These are phyloP conservation scores for Pichia scutulata DNA, from an alignment of 805 yeast genomes.

Conservation along the genomic window DNA sequence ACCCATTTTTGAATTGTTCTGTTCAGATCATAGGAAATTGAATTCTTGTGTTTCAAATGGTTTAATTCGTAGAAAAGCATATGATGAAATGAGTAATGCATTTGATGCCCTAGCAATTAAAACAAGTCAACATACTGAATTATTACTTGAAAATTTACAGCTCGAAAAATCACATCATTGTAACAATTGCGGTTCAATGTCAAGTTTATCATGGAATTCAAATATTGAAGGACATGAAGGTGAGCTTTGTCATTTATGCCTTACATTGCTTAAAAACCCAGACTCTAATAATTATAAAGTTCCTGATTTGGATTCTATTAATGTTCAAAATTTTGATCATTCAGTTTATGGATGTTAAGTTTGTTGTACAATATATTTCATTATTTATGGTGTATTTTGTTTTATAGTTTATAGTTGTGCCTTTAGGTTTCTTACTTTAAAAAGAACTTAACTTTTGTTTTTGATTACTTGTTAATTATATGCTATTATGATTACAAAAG, in stretches of 20 bases:
- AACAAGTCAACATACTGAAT: neutral
- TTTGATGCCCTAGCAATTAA: slow-evolving; percentile 2
- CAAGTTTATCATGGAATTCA: slow-evolving; percentile 7
- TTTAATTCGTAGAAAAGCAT: slow-evolving; percentile 4
- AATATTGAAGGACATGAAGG: neutral
- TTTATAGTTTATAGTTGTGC: neutral
- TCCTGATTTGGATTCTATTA: slow-evolving; percentile 1
- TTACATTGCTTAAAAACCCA: neutral
- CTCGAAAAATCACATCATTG: slow-evolving; percentile 1
- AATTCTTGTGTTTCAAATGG: slow-evolving; percentile 8
- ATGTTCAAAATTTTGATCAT: neutral
- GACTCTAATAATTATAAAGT: neutral
- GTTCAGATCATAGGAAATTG: slow-evolving; percentile 27
- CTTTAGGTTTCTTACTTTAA: neutral
- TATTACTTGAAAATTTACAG: neutral
- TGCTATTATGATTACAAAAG: neutral
- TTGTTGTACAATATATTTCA: neutral
- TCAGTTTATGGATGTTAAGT: neutral
- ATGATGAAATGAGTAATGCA: slow-evolving; percentile 3
- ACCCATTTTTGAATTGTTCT: slow-evolving; percentile 35
- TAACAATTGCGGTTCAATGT: neutral
- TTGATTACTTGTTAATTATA: neutral
- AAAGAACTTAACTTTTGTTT: neutral
- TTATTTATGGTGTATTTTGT: neutral
- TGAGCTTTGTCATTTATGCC: slow-evolving; percentile 6